Percentiles rank a stretch among this genome's conserved stretches.
These are phyloP conservation scores for Penicillium sclerotigenum DNA, from an alignment of 2,329 filamentous ascomycete genomes.

Conservation along the genomic window DNA sequence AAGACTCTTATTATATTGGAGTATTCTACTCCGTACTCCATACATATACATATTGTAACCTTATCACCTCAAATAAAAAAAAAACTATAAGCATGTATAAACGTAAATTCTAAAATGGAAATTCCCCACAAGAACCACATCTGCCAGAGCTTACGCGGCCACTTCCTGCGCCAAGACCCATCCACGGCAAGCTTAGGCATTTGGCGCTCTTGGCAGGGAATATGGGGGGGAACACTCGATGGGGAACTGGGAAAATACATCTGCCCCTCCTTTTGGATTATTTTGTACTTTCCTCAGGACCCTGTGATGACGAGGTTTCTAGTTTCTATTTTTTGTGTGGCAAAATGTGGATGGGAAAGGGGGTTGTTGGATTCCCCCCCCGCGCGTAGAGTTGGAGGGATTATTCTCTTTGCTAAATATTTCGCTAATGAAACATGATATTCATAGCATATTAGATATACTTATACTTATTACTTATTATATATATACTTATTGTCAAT, in stretches of 20 bases:
- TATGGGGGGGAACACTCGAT: not conserved
- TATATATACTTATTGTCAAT: not conserved
- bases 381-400: not conserved
- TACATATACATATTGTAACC: not conserved
- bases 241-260: not conserved
- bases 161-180: slow-evolving; percentile 22
- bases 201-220: slow-evolving; percentile 21
- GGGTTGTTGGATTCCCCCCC: slow-evolving; percentile 2
- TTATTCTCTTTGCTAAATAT: not conserved
- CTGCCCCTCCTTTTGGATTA: slow-evolving; percentile 5
- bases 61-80: not conserved
- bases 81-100: not conserved
- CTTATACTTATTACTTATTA: too few relatives aligned
- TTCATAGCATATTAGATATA: too few relatives aligned
- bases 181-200: slow-evolving; percentile 26
- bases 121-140: slow-evolving; percentile 19
- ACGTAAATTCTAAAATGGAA: not conserved
- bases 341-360: slow-evolving; percentile 10
- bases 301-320: slow-evolving; percentile 2
- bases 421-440: not conserved
- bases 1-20: not conserved
- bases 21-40: not conserved
- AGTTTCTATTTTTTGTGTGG: slow-evolving; percentile 10
- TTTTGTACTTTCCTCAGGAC: not conserved
- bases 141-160: slow-evolving; percentile 24